phyloP scores from a whole-genome alignment of 2,329 filamentous ascomycete species.

The Colletotrichum karsti region DNA sequence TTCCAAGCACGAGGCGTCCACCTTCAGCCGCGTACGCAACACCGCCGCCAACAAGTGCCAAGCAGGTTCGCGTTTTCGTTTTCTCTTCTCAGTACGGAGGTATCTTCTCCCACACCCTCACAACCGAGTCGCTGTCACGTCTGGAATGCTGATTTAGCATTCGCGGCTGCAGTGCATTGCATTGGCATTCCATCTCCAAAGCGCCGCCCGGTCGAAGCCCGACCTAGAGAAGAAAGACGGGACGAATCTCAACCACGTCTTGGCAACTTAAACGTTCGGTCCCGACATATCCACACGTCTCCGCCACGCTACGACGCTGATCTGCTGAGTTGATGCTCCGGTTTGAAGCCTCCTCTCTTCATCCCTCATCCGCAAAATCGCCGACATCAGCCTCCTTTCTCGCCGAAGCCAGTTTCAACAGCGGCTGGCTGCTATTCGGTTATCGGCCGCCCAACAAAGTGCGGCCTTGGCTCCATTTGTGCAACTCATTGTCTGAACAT shows the following conservation, averaged over 20 bases:
- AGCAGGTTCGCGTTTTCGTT: not conserved
- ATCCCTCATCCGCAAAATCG: too few species aligned
- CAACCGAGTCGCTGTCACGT: not conserved
- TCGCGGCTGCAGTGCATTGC: constrained; percentile 5
- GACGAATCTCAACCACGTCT: constrained; percentile 22
- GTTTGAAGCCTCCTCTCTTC: too few species aligned
- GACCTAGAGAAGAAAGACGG: constrained; percentile 9
- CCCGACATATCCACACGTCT: constrained; percentile 22
- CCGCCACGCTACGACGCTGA: constrained; percentile 1
- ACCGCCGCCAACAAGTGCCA: not conserved
- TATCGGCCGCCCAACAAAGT: not conserved
- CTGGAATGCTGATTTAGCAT: not conserved
- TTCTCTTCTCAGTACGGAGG: not conserved
- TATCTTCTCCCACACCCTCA: not conserved
- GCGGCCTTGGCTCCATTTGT: constrained; percentile 8
- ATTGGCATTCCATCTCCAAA: constrained; percentile 12
- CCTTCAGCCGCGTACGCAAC: too few species aligned
- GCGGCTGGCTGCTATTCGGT: not conserved
- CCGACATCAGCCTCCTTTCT: too few species aligned
- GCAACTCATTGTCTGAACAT: not conserved
- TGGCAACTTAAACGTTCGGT: constrained; percentile 20
- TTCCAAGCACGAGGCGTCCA: not conserved
- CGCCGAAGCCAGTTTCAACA: not conserved
- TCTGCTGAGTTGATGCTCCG: not conserved
- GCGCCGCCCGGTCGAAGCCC: constrained; percentile 18